A percentile compares a stretch with the other conserved stretches of the same genome.
Conservation (phyloP, 306 rosid species). For the Fagus sylvatica region DNA sequence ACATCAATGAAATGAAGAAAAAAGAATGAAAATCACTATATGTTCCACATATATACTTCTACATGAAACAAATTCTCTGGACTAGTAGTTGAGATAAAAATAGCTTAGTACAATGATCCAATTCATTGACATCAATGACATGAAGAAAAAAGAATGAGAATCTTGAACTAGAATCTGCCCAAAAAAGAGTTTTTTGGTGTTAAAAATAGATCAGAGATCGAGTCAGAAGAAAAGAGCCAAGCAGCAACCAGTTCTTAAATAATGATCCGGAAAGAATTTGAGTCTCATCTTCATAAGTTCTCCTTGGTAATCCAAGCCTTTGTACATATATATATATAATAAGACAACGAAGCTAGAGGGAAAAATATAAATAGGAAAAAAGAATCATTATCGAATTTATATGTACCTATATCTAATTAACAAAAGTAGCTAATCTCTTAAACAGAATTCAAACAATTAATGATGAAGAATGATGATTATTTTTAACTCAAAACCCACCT, state of each 20-base stretch:
- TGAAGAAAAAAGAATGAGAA: not conserved
- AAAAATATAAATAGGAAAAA: not conserved
- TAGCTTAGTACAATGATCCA: too few species aligned
- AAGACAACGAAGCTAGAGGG: too few species aligned
- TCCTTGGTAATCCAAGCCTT: too few species aligned
- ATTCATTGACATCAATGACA: too few species aligned
- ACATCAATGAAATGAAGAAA: not conserved
- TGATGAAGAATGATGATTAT: too few species aligned
- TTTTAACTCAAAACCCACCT: not conserved
- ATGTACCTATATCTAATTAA: too few species aligned
- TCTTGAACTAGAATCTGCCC: not conserved
- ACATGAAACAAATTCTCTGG: not conserved
- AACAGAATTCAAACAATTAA: too few species aligned
- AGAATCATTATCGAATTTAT: too few species aligned
- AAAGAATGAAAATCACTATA: not conserved
- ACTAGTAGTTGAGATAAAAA: not conserved
- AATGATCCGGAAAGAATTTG: not conserved
- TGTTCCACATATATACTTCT: not conserved
- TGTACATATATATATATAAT: too few species aligned
- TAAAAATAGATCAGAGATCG: not conserved
- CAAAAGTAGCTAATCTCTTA: too few species aligned
- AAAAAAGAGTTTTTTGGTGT: not conserved
- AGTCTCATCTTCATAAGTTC: too few species aligned
- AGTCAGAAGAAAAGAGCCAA: not conserved
- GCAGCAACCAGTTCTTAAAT: not conserved